Base-by-base conservation (phyloP, 768 basidiomycete genomes). In the Wakefieldia striispora region DNA sequence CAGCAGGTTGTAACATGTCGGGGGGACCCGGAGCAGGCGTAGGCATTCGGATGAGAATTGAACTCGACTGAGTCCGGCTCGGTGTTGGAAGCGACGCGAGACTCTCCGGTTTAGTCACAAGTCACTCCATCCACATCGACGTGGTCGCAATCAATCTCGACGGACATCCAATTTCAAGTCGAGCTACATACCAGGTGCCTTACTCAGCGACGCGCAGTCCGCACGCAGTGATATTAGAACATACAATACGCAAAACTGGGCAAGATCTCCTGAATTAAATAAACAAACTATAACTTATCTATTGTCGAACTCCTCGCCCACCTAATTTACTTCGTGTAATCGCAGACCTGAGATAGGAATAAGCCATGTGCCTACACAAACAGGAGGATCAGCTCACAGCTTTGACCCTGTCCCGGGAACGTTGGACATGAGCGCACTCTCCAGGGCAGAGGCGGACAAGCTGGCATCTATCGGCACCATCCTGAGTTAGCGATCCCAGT, bases 381-480 rank as follows among this genome's bases (percentile, higher is more conserved):
- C 33, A 33, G 14, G 33, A 41, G 13, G 20, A 23, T 23, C 4
- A 13, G 79, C 89, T 72, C 59, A 91, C 89, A 88, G 63, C 49
- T 82, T 79, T 11, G 89, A 89, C 3, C 82, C 78, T 35, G 76
- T 76, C 14, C 77, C 78, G 16, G 80, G 79, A 49, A 84, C 81
- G 63, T 91, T 89, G 3, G 88, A 91, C 68, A 86, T 72, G 40
- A 89, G 65, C 0, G 88, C 88, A 56, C 89, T 91, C 62, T 90
- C 89, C 53, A 93, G 63, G 4, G 84, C 89, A 35, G 89, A 91
- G 7, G 81, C 81, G 16, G 88, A 90, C 34, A 92, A 65, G 63
- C 87, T 88, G 11, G 81, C 78, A 57, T 89, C 87, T 88, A 37
- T 14, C 42, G 43, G 23, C 10, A 24, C 17, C 10, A 27, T 14